Conservation (phyloP, 257 asterid genomes). For the Plantago ovata region DNA sequence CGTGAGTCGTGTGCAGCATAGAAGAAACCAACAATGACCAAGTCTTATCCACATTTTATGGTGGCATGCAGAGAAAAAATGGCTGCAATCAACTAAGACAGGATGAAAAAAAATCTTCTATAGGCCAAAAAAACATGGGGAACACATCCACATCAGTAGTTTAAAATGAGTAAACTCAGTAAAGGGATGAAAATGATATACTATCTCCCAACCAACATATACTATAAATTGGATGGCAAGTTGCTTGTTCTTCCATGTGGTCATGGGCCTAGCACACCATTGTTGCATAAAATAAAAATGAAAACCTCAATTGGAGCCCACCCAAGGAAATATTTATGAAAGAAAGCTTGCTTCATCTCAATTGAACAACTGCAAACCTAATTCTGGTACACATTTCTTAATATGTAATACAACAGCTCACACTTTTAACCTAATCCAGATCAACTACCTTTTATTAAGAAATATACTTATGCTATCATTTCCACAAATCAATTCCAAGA, state of each 20-base stretch:
- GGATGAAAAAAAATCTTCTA: too few species aligned
- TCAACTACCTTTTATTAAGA: constrained; percentile 12
- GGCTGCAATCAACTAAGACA: too few species aligned
- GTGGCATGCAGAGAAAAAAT: too few species aligned
- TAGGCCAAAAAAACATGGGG: too few species aligned
- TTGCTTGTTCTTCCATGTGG: constrained; percentile 31
- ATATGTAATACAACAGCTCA: constrained; percentile 24
- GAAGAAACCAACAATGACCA: too few species aligned
- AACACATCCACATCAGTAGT: too few species aligned
- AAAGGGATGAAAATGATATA: too few species aligned
- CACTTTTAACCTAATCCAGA: constrained; percentile 26
- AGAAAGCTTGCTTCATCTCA: too few species aligned
- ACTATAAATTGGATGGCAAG: constrained; percentile 22
- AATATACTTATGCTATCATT: background rate
- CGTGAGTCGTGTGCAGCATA: too few species aligned
- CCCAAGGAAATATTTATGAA: constrained; percentile 4
- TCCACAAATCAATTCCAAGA: constrained; percentile 6
- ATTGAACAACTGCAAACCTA: constrained; percentile 13
- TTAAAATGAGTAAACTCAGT: too few species aligned
- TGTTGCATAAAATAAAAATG: constrained; percentile 21
- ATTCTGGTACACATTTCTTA: constrained; percentile 23
- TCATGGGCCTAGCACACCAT: constrained; percentile 29
- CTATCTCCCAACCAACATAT: constrained; percentile 23
- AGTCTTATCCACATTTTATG: too few species aligned
- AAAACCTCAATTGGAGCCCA: constrained; percentile 21